Evolutionary conservation across 2,329 filamentous ascomycete species (phyloP).

Genomic region (Graphilbum ipis-grandicollis): DNA sequence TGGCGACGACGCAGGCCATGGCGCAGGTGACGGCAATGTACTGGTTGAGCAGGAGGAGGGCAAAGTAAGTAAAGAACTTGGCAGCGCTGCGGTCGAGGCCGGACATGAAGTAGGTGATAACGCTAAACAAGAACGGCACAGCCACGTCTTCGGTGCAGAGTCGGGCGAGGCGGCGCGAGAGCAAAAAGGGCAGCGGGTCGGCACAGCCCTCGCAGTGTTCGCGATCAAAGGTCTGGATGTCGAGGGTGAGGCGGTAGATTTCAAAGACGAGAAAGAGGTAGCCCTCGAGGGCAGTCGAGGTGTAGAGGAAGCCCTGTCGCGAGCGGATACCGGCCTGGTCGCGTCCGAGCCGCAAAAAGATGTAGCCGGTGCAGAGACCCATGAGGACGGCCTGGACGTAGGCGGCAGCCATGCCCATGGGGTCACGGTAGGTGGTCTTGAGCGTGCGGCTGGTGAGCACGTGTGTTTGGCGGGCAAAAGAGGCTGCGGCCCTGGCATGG

Average conservation of each 20-base stretch:
- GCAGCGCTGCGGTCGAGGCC: conserved; percentile 46
- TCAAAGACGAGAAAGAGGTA: conserved; percentile 65
- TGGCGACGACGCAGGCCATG: conserved; percentile 46
- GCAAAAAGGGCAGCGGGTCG: conserved; percentile 48
- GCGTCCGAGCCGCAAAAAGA: conserved; percentile 48
- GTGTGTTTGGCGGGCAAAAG: conserved; percentile 41
- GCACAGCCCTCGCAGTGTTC: conserved; percentile 59
- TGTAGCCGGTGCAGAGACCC: conserved; percentile 55
- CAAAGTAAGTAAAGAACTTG: conserved; percentile 58
- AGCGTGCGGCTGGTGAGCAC: conserved; percentile 54
- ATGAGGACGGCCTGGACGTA: conserved; percentile 53
- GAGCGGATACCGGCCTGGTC: conserved; percentile 58
- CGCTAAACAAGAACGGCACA: conserved; percentile 17
- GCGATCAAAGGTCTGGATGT: conserved; percentile 61
- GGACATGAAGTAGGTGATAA: conserved; percentile 64
- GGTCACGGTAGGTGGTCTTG: conserved; percentile 58
- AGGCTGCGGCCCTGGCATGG: conserved; percentile 24
- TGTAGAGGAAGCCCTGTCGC: conserved; percentile 56
- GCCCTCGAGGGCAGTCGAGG: conserved; percentile 52
- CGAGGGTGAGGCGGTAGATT: conserved; percentile 55
- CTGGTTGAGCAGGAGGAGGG: conserved; percentile 49
- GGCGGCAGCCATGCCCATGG: conserved; percentile 55
- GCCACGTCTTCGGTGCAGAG: conserved; percentile 53
- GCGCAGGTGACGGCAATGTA: conserved; percentile 60
- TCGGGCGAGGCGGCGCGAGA: conserved; percentile 52